phyloP scores from a whole-genome alignment of 805 yeast genomes.

The Saturnispora galanensis region DNA sequence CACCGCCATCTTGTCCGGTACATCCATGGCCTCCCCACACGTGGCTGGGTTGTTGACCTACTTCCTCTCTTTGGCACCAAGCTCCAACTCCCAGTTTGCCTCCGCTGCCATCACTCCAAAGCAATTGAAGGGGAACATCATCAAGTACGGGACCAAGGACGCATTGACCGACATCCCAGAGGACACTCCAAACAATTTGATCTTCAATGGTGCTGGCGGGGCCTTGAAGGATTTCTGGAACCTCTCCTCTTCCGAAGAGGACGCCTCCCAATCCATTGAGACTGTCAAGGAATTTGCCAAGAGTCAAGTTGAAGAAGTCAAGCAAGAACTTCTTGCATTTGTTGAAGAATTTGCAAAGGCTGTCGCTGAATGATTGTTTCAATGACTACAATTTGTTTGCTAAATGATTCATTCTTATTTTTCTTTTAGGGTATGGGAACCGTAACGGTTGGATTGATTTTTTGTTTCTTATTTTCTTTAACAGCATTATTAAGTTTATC shows the following conservation, averaged over 20 bases:
- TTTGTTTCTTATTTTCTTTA: too few species aligned
- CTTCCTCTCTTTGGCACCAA: constrained; percentile 80
- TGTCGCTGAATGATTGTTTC: constrained; percentile 3
- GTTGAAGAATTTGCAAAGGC: constrained; percentile 17
- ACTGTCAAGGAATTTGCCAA: constrained; percentile 17
- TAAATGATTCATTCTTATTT: not conserved
- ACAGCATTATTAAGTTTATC: too few species aligned
- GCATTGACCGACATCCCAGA: constrained; percentile 53
- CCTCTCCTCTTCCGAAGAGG: not conserved
- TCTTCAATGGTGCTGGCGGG: constrained; percentile 76
- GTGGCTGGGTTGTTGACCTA: constrained; percentile 87
- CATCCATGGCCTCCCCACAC: constrained; percentile 98
- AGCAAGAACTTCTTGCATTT: constrained; percentile 16
- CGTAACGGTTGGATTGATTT: too few species aligned
- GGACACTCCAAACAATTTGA: constrained; percentile 69
- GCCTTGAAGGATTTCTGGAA: constrained; percentile 59
- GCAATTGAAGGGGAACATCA: constrained; percentile 66
- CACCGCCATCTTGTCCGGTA: constrained; percentile 82
- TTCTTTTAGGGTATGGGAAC: not conserved
- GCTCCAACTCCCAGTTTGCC: constrained; percentile 52
- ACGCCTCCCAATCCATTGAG: constrained; percentile 16
- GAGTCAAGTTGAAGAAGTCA: constrained; percentile 14
- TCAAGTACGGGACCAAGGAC: constrained; percentile 56
- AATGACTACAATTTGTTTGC: not conserved
- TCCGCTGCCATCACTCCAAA: constrained; percentile 54